phyloP scores from a whole-genome alignment of 306 rosid genomes.

The Vachellia pachyceras region DNA sequence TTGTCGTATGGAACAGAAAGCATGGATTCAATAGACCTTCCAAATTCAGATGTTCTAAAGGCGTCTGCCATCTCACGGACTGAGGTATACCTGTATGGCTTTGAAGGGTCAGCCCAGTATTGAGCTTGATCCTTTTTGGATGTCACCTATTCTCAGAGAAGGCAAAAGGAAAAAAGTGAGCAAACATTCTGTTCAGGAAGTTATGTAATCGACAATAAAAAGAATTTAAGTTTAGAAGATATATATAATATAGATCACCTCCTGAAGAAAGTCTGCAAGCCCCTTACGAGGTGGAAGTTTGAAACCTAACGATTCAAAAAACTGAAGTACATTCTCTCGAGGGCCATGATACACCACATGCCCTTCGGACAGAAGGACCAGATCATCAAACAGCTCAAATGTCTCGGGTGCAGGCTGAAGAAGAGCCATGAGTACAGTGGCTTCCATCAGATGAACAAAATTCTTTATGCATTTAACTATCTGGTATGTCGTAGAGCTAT shows the following conservation, averaged over 20 bases:
- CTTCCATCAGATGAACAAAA: constrained; percentile 88
- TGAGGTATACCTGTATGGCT: constrained; percentile 64
- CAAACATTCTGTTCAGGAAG: not conserved
- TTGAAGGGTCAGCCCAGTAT: constrained; percentile 82
- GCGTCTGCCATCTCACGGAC: constrained; percentile 70
- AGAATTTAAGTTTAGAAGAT: not conserved
- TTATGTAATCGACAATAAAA: not conserved
- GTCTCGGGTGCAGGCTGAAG: constrained; percentile 98
- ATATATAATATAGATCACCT: constrained; percentile 49
- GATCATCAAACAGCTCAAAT: constrained; percentile 87
- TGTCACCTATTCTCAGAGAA: constrained; percentile 64
- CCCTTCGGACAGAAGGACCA: constrained; percentile 76
- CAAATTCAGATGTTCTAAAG: constrained; percentile 63
- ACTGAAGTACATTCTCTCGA: constrained; percentile 63
- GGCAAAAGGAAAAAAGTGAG: not conserved
- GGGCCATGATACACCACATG: constrained; percentile 84
- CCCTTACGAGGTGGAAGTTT: constrained; percentile 80
- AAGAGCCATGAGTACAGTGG: constrained; percentile 79
- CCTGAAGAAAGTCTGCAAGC: constrained; percentile 92
- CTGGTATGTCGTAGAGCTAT: constrained; percentile 88
- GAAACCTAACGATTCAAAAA: constrained; percentile 82
- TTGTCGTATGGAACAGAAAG: constrained; percentile 57
- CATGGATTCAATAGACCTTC: constrained; percentile 51
- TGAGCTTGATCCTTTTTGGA: constrained; percentile 92
- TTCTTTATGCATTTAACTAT: constrained; percentile 78